These are phyloP conservation scores for Rhododendron henanense DNA, from an alignment of 148 eudicot genomes.

Conservation along the genomic window DNA sequence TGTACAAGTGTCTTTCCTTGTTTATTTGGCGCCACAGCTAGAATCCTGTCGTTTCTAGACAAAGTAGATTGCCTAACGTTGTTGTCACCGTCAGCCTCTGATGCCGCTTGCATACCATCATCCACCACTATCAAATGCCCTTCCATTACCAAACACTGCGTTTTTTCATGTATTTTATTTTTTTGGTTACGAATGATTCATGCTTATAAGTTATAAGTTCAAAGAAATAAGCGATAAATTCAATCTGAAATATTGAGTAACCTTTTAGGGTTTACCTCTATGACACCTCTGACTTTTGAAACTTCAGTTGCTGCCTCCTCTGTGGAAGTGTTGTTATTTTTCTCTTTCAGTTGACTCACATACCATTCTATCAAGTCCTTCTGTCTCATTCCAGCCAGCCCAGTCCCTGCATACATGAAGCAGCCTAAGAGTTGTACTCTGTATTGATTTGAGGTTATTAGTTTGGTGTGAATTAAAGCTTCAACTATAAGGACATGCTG, in stretches of 20 bases:
- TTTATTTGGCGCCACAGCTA: conserved; percentile 82
- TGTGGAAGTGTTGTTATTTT: conserved; percentile 55
- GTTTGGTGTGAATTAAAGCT: neutral
- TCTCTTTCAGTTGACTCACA: conserved; percentile 69
- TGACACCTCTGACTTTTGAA: conserved; percentile 66
- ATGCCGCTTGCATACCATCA: conserved; percentile 56
- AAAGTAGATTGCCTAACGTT: conserved; percentile 20
- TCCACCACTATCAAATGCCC: conserved; percentile 87
- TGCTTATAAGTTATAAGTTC: neutral
- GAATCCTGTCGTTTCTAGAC: conserved; percentile 72
- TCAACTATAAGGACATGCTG: neutral
- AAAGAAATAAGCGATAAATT: neutral
- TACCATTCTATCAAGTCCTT: conserved; percentile 87
- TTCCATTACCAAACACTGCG: conserved; percentile 84
- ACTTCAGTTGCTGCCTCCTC: conserved; percentile 72
- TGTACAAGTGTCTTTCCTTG: too few relatives aligned
- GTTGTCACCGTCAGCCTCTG: conserved; percentile 29
- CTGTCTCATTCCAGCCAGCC: conserved; percentile 82
- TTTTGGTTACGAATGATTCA: neutral
- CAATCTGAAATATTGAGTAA: neutral
- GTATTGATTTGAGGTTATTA: neutral
- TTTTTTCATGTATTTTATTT: neutral
- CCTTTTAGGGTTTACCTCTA: conserved; percentile 51
- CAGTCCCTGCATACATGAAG: conserved; percentile 37
- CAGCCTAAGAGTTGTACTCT: neutral